These are phyloP conservation scores for Venturia pyrina DNA, from an alignment of 2,329 filamentous ascomycete species.

Conservation along the genomic window DNA sequence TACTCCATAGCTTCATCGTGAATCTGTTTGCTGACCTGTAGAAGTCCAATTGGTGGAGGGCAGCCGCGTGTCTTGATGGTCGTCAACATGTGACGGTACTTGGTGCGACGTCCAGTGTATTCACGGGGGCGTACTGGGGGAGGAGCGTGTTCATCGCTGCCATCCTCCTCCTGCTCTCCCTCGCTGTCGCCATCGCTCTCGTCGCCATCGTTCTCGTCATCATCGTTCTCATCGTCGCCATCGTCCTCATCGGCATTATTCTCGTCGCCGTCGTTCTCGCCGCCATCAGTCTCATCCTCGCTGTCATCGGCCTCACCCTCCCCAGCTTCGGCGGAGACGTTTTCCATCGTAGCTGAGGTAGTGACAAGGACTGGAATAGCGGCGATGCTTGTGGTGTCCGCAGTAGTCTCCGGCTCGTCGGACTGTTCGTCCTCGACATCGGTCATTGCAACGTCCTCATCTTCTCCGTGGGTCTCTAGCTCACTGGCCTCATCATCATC, in stretches of 20 bases:
- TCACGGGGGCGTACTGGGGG: neutral
- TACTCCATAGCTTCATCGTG: constrained; percentile 2
- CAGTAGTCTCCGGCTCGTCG: neutral
- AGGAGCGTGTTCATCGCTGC: neutral
- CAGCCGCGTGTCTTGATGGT: constrained; percentile 7
- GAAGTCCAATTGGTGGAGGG: constrained; percentile 9
- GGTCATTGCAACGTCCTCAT: constrained; percentile 3
- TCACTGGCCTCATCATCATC: neutral
- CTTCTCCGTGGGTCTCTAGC: neutral
- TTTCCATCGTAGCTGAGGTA: neutral
- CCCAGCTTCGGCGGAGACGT: neutral
- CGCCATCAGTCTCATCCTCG: neutral
- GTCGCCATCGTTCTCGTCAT: neutral
- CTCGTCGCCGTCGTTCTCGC: neutral
- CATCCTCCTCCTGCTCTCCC: neutral
- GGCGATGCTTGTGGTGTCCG: neutral
- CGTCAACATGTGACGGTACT: constrained; percentile 12
- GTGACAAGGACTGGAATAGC: neutral
- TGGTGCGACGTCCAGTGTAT: constrained; percentile 8
- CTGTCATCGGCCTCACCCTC: neutral
- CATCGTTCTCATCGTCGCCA: neutral
- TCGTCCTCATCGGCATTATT: neutral
- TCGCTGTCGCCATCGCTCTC: neutral
- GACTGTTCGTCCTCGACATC: neutral
- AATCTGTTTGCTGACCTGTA: constrained; percentile 8